These are phyloP conservation scores for Globisporangium spiculum DNA, from an alignment of 352 stramenopile genomes.

Conservation along the genomic window DNA sequence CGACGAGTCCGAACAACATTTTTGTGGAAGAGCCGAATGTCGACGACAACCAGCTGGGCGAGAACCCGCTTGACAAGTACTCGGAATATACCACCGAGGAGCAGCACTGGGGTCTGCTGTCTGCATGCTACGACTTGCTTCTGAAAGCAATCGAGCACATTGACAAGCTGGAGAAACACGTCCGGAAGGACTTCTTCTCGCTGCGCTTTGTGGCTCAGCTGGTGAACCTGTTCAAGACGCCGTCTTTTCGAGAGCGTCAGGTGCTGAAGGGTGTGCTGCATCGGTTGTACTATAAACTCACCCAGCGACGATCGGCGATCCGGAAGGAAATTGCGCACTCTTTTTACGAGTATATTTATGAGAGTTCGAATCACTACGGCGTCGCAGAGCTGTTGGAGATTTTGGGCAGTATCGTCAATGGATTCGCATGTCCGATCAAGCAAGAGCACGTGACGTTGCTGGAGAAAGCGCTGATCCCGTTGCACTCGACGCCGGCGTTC, in stretches of 20 bases:
- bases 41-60: constrained; percentile 48
- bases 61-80: constrained; percentile 83
- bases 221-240: constrained; percentile 83
- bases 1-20: constrained; percentile 63
- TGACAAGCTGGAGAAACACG: constrained; percentile 86
- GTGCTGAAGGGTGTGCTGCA: constrained; percentile 85
- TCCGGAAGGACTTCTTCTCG: constrained; percentile 84
- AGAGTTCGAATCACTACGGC: constrained; percentile 86
- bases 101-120: constrained; percentile 78
- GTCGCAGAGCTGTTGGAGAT: constrained; percentile 87
- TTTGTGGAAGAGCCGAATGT: constrained; percentile 80
- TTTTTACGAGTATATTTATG: constrained; percentile 93
- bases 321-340: constrained; percentile 85
- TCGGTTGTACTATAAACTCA: constrained; percentile 90
- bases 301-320: constrained; percentile 82
- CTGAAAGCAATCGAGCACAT: constrained; percentile 87
- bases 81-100: constrained; percentile 83
- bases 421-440: constrained; percentile 88
- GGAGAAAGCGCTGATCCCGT: constrained; percentile 80
- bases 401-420: constrained; percentile 87
- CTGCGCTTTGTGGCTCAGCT: constrained; percentile 79
- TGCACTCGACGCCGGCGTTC: constrained; percentile 83
- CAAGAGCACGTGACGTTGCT: constrained; percentile 84
- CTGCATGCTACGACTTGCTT: constrained; percentile 77
- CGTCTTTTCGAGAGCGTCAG: constrained; percentile 85